These are phyloP conservation scores for Picea abies DNA, from an alignment of 83 land plant genomes.

Conservation along the genomic window DNA sequence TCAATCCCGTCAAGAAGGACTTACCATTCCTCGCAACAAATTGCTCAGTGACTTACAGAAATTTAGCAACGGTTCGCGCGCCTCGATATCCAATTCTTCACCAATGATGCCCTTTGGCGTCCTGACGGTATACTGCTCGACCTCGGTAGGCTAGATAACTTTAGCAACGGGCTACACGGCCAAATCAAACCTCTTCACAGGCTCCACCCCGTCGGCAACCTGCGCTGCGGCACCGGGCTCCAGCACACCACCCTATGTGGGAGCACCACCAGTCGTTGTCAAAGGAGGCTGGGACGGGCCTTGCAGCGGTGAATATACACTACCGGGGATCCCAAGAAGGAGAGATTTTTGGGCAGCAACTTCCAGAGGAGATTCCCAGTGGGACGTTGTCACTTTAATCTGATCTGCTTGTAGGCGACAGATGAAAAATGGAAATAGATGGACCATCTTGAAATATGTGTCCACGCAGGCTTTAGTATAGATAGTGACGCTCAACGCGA, in stretches of 20 bases:
- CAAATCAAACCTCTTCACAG: constrained; percentile 29
- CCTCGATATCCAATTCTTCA: constrained; percentile 80
- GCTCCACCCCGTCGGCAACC: neutral
- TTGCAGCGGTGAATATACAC: constrained; percentile 39
- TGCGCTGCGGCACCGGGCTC: constrained; percentile 28
- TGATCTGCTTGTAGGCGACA: too few relatives aligned
- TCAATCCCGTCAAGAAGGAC: constrained; percentile 73
- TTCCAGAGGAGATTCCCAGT: too few relatives aligned
- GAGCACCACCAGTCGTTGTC: constrained; percentile 23
- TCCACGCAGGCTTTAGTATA: too few relatives aligned
- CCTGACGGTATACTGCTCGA: constrained; percentile 86
- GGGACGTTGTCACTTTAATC: too few relatives aligned
- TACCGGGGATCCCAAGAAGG: too few relatives aligned
- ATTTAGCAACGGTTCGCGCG: too few relatives aligned
- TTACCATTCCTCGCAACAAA: constrained; percentile 94
- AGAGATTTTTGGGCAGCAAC: too few relatives aligned
- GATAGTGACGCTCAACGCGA: too few relatives aligned
- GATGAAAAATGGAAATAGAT: too few relatives aligned
- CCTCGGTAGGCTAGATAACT: constrained; percentile 86
- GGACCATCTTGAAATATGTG: too few relatives aligned
- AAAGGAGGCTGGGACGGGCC: constrained; percentile 36
- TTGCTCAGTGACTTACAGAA: constrained; percentile 89
- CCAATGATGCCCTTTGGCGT: constrained; percentile 89
- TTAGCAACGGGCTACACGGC: constrained; percentile 47
- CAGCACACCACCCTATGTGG: constrained; percentile 12